These are phyloP conservation scores for Juncus inflexus DNA, from an alignment of 176 grass and related monocot species.

Conservation along the genomic window DNA sequence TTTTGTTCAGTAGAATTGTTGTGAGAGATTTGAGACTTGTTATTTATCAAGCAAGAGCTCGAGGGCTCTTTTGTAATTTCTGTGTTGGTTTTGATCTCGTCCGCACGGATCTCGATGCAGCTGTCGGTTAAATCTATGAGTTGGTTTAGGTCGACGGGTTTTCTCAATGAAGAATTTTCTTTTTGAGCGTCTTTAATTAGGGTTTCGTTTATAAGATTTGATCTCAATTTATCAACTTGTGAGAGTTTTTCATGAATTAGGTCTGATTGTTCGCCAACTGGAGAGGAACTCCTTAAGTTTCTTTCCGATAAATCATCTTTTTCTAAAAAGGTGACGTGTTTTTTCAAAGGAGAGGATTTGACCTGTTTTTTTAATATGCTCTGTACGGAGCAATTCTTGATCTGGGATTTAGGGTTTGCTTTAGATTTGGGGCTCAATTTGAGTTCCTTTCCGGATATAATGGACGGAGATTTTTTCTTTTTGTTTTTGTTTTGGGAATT, in stretches of 20 bases:
- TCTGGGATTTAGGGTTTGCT: constrained; percentile 31
- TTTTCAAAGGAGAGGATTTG: constrained; percentile 38
- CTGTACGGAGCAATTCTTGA: constrained; percentile 39
- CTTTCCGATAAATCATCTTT: constrained; percentile 35
- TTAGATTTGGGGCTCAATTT: constrained; percentile 36
- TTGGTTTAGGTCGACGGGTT: constrained; percentile 23
- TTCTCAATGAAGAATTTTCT: background rate
- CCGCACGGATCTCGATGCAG: constrained; percentile 16
- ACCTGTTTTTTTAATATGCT: constrained; percentile 54
- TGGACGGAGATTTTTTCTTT: constrained; percentile 36
- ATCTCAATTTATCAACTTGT: constrained; percentile 12
- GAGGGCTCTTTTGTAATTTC: constrained; percentile 14
- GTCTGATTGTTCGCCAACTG: constrained; percentile 22
- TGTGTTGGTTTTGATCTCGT: background rate
- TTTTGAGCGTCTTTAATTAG: constrained; percentile 15
- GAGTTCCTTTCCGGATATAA: constrained; percentile 40
- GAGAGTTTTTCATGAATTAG: constrained; percentile 14
- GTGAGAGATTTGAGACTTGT: constrained; percentile 10
- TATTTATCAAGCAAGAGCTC: constrained; percentile 23
- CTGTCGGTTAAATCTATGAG: constrained; percentile 7
- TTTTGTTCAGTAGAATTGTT: background rate
- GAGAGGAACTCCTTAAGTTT: background rate
- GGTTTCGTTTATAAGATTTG: constrained; percentile 18
- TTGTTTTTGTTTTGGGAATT: constrained; percentile 31
- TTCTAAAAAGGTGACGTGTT: constrained; percentile 58